Percentiles rank a stretch among this genome's conserved stretches.
phyloP scores from a whole-genome alignment of 805 yeast genomes.

The Ogataea salicorniae region DNA sequence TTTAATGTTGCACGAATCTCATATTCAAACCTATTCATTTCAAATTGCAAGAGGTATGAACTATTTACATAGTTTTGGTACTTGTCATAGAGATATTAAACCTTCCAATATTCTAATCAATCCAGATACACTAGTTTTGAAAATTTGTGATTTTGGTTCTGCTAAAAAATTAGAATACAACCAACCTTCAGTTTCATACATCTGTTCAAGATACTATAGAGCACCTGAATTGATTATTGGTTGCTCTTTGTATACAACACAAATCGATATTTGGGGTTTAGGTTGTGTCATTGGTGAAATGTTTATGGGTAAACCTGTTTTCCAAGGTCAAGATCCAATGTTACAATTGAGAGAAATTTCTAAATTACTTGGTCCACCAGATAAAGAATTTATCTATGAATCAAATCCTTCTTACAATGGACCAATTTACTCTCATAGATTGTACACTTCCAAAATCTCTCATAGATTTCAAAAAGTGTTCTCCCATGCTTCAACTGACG shows the following conservation, averaged over 20 bases:
- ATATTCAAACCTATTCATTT: conserved; percentile 70
- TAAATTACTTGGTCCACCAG: conserved; percentile 87
- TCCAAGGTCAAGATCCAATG: conserved; percentile 88
- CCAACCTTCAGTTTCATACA: conserved; percentile 90
- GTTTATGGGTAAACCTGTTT: conserved; percentile 87
- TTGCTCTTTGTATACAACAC: conserved; percentile 77
- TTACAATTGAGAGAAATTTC: conserved; percentile 87
- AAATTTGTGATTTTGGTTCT: conserved; percentile 82
- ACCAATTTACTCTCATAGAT: conserved; percentile 62
- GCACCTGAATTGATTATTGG: conserved; percentile 97
- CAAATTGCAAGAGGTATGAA: conserved; percentile 82
- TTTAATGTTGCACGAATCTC: conserved; percentile 62
- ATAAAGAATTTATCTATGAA: conserved; percentile 60
- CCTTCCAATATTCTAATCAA: conserved; percentile 79
- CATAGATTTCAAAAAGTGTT: conserved; percentile 54
- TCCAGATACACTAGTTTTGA: conserved; percentile 58
- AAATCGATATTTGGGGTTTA: conserved; percentile 95
- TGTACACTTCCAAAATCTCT: conserved; percentile 23
- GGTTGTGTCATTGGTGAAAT: conserved; percentile 97
- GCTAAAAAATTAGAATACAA: conserved; percentile 74
- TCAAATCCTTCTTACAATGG: conserved; percentile 75
- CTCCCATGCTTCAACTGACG: conserved; percentile 76
- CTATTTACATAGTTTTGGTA: conserved; percentile 73
- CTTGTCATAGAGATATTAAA: conserved; percentile 80
- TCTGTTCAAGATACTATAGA: conserved; percentile 91